Evolutionary conservation across 2,329 filamentous ascomycete species (phyloP), one percentile per base, ranked within the genome.

Genomic region (Chaetomium olivaceum): DNA sequence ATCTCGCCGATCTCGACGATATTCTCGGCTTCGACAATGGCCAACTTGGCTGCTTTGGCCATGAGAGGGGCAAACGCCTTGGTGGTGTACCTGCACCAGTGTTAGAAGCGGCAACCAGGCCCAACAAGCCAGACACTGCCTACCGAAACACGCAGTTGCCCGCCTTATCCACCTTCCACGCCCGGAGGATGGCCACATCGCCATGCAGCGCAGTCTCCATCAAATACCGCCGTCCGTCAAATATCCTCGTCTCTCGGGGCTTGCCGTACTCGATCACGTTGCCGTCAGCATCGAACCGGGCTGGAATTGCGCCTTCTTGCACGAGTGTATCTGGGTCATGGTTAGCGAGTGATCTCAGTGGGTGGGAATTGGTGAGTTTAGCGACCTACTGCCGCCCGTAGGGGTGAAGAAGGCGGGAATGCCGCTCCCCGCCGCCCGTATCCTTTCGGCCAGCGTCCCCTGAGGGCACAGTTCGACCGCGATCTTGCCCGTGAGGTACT

Each of bases 21-120:
- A 68, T 94, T 84, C 73, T 96, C 92, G 1, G 92, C 92, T 75
- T 96, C 92, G 46, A 95, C 91, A 50, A 96, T 93, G 29, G 91
- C 89, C 48, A 91, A 74, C 57, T 84, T 86, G 0, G 91, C 92
- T 0, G 91, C 91, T 78, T 94, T 93, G 66, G 90, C 92, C 90
- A 93, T 92, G 68, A 91, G 83, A 6, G 87, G 85, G 1, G 87
- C 89, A 69, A 92, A 93, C 0, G 89, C 87, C 75, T 91, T 91
- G 36, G 90, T 92, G 0, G 90, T 90, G 76, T 91, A 90, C 76
- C 64, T 66, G 27, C 16, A 16, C 1, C 16, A 1, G n/a, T 7
- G 58, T 52, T 31, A 61, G 48, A 29, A 4, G 11, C 16, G 29
- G 4, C 33, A 14, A 2, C 16, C 46, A 11, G 5, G 2, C 9